Evolutionary conservation across 768 basidiomycete species (phyloP), one percentile per base, ranked within the genome.

Genomic region (Lactifluus piperatus): DNA sequence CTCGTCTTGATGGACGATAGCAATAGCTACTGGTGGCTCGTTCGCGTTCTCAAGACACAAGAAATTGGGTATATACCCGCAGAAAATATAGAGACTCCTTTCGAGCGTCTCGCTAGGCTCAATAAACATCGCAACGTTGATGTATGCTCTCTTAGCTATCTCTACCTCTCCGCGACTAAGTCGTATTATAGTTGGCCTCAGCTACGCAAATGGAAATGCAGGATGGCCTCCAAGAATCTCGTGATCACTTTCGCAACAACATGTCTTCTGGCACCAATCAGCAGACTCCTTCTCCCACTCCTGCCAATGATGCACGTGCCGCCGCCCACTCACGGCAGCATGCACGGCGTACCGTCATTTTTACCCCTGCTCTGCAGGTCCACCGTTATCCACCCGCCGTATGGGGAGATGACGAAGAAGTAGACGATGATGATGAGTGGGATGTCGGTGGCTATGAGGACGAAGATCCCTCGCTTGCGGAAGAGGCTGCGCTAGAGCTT

Each of bases 11-110:
- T 98, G 82, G 97, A 99, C 74, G 97, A 99, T 71, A 92, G 87
- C 57, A 98, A 99, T 72, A 92, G 91, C 73, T 99, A 99, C 75
- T 98, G 97, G 97, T 98, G 97, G 97, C 88, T 98, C 51, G 95
- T 99, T 8, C 84, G 94, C 48, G 97, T 99, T 9, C 84, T 99
- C 63, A 98, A 97, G 76, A 97, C 95, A 8, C 94, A 97, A 72
- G 94, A 97, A 68, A 92, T 99, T 16, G 97, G 97, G 0, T 99
- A 99, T 71, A 98, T 99, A 51, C 97, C 97, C 18, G 97, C 97
- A 0, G 97, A 99, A 74, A 98, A 97, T 71, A 97, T 99, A 65
- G 97, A 99, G 71, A 99, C 97, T 0, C 97, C 97, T 0, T 97
- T 93, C 67, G 97, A 99, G 70, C 81, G 97, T 36, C 81, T 98